Evolutionary conservation across 768 basidiomycete genomes (phyloP).

Genomic region (Kwoniella mangroviensis): DNA sequence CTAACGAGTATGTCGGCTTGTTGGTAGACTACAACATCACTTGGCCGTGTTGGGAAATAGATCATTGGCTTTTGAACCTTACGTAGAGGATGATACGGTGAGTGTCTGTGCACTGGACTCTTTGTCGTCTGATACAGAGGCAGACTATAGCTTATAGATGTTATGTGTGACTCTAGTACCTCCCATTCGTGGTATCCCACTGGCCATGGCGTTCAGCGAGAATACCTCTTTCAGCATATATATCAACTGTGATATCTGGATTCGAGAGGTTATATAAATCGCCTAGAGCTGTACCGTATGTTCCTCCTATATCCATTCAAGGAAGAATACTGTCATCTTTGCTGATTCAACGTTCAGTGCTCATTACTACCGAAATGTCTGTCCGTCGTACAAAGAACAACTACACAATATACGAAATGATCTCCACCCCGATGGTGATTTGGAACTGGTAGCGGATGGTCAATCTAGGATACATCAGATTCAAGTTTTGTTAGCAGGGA

Average conservation of each 20-base stretch:
- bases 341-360: conserved; percentile 18
- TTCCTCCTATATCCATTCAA: not conserved
- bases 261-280: conserved; percentile 43
- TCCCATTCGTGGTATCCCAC: conserved; percentile 35
- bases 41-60: conserved; percentile 49
- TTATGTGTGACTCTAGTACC: conserved; percentile 19
- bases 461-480: conserved; percentile 45
- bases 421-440: conserved; percentile 29
- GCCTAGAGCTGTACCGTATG: conserved; percentile 48
- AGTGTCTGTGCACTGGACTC: conserved; percentile 10
- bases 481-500: conserved; percentile 44
- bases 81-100: conserved; percentile 49
- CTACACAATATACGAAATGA: conserved; percentile 28
- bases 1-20: not conserved
- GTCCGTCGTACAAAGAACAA: conserved; percentile 28
- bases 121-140: too few species aligned
- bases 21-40: conserved; percentile 51
- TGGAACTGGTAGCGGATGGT: conserved; percentile 34
- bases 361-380: conserved; percentile 33
- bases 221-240: conserved; percentile 52
- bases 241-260: conserved; percentile 43
- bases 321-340: too few species aligned
- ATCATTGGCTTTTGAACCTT: conserved; percentile 52
- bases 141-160: too few species aligned
- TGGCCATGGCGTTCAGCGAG: conserved; percentile 49